A percentile compares a stretch with the other conserved stretches of the same genome.
phyloP scores from a whole-genome alignment of 768 basidiomycete genomes.

The Cystoderma amianthinum region DNA sequence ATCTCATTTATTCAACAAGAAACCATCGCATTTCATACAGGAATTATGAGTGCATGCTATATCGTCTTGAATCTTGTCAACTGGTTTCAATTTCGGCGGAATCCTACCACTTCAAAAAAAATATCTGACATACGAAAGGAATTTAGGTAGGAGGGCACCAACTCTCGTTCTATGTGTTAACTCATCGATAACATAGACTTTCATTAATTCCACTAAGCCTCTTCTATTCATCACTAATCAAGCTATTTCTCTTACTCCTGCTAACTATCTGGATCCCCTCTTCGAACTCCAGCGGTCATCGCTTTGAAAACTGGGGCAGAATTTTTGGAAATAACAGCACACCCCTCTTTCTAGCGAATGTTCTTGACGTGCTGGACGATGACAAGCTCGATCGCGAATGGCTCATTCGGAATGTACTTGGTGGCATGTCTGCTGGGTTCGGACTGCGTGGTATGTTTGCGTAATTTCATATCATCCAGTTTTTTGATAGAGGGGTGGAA shows the following conservation, averaged over 20 bases:
- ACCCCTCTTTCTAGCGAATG: constrained; percentile 19
- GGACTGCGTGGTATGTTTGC: constrained; percentile 60
- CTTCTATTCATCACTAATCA: constrained; percentile 79
- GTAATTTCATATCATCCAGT: neutral
- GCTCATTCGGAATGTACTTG: constrained; percentile 77
- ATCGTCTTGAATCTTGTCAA: constrained; percentile 38
- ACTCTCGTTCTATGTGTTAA: neutral
- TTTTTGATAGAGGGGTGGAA: neutral
- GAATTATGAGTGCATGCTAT: constrained; percentile 53
- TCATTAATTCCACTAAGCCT: constrained; percentile 74
- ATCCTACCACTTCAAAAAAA: constrained; percentile 5
- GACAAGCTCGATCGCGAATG: constrained; percentile 75
- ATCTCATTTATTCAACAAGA: constrained; percentile 35
- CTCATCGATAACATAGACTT: constrained; percentile 31
- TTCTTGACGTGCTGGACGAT: constrained; percentile 58
- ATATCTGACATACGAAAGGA: constrained; percentile 51
- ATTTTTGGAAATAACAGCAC: constrained; percentile 20
- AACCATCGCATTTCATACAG: constrained; percentile 67
- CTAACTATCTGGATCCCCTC: constrained; percentile 75
- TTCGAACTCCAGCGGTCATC: constrained; percentile 13
- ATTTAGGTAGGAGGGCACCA: constrained; percentile 41
- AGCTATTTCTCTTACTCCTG: constrained; percentile 76
- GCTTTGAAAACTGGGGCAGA: constrained; percentile 18
- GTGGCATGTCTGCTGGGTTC: constrained; percentile 85
- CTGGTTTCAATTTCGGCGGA: constrained; percentile 20